Conservation (phyloP, 2,329 filamentous ascomycete genomes). For the Fusarium newnesense region DNA sequence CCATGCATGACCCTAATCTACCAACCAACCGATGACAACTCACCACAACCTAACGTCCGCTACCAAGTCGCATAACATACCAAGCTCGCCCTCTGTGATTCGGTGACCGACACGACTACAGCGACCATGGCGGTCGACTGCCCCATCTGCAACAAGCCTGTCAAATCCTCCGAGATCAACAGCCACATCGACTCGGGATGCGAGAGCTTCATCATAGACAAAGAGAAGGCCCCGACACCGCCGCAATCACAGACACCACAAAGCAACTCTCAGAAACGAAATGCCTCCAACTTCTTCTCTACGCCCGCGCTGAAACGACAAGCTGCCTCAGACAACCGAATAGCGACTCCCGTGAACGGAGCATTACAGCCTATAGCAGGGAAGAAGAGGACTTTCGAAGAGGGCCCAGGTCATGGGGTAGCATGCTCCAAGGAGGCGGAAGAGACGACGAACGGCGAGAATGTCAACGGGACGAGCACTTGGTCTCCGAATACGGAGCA, state of each 20-base stretch:
- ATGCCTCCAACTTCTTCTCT: conserved; percentile 69
- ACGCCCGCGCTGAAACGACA: conserved; percentile 69
- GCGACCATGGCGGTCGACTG: conserved; percentile 70
- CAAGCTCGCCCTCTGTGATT: not conserved
- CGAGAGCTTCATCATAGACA: conserved; percentile 70
- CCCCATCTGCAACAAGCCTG: conserved; percentile 81
- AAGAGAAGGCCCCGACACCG: conserved; percentile 48
- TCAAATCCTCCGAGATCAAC: conserved; percentile 83
- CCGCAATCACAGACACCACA: conserved; percentile 47
- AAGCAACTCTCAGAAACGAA: conserved; percentile 61
- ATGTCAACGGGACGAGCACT: conserved; percentile 4
- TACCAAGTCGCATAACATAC: not conserved
- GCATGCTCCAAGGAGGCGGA: conserved; percentile 4
- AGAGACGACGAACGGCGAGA: conserved; percentile 13
- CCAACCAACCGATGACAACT: not conserved
- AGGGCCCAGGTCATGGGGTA: conserved; percentile 57
- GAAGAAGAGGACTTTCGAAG: conserved; percentile 64
- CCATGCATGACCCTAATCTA: not conserved
- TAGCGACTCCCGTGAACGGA: conserved; percentile 50
- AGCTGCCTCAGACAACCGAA: conserved; percentile 47
- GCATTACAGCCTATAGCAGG: conserved; percentile 48
- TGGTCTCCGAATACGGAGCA: conserved; percentile 33
- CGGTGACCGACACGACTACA: conserved; percentile 1
- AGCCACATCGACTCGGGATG: conserved; percentile 90
- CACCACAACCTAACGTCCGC: not conserved